phyloP scores from a whole-genome alignment of 306 rosid species.

The Chamaecrista fasciculata region DNA sequence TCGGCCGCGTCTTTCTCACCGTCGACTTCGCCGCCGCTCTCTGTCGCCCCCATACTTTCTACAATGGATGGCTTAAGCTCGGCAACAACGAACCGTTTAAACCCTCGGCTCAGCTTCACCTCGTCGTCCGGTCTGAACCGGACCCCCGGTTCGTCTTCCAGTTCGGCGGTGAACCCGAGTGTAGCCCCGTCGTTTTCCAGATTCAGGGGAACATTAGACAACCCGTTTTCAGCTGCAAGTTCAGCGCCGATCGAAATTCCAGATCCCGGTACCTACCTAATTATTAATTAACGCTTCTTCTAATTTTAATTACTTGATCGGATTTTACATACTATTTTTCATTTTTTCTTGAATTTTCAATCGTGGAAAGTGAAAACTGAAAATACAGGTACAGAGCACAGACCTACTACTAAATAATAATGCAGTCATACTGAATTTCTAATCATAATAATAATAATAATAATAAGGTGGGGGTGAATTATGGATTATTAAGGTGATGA shows the following conservation, averaged over 20 bases:
- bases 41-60: conserved; percentile 40
- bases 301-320: too few species aligned
- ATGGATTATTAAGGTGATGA: conserved; percentile 37
- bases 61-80: conserved; percentile 68
- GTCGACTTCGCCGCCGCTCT: conserved; percentile 35
- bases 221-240: conserved; percentile 92
- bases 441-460: not conserved
- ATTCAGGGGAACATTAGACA: conserved; percentile 79
- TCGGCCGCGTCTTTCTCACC: conserved; percentile 57
- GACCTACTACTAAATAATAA: too few species aligned
- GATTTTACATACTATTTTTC: too few species aligned
- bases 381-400: too few species aligned
- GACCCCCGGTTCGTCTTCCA: conserved; percentile 88
- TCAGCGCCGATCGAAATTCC: conserved; percentile 83
- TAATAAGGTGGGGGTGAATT: conserved; percentile 5
- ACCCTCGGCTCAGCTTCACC: conserved; percentile 51
- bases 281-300: too few species aligned
- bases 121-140: conserved; percentile 71
- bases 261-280: conserved; percentile 64
- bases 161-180: conserved; percentile 94
- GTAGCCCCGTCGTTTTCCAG: conserved; percentile 89
- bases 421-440: too few species aligned
- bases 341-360: too few species aligned
- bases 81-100: conserved; percentile 45
- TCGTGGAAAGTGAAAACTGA: too few species aligned